These are phyloP conservation scores for Pyrus communis DNA, from an alignment of 306 rosid species.

Conservation along the genomic window DNA sequence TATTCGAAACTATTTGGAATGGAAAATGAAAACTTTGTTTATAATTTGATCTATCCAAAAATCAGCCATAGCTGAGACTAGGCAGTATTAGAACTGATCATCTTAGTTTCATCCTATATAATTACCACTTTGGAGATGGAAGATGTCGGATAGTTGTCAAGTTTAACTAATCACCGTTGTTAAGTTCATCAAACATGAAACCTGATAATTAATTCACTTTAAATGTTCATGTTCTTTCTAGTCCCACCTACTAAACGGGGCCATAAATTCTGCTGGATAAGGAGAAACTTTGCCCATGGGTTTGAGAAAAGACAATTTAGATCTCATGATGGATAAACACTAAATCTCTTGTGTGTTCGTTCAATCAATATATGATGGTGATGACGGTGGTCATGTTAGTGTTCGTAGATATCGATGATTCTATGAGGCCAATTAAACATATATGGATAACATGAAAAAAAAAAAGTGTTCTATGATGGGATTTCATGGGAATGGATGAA, in stretches of 20 bases:
- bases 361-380: conserved; percentile 8
- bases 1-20: neutral
- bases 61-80: neutral
- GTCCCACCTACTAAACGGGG: neutral
- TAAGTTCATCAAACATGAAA: neutral
- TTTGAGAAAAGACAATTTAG: conserved; percentile 13
- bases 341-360: conserved; percentile 17
- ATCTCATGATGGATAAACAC: conserved; percentile 20
- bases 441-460: conserved; percentile 24
- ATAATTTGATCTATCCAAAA: too few species aligned
- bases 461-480: neutral
- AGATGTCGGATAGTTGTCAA: neutral
- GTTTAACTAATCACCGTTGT: neutral
- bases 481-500: conserved; percentile 4
- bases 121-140: neutral
- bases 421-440: neutral
- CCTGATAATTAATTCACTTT: neutral
- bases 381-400: conserved; percentile 18
- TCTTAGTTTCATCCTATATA: neutral
- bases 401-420: conserved; percentile 16
- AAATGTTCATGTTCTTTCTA: neutral
- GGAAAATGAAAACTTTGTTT: neutral
- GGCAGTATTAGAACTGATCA: neutral
- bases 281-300: neutral
- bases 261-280: neutral